A percentile compares a stretch with the other conserved stretches of the same genome.
phyloP scores from a whole-genome alignment of 306 rosid genomes.

The Castanea mollissima region DNA sequence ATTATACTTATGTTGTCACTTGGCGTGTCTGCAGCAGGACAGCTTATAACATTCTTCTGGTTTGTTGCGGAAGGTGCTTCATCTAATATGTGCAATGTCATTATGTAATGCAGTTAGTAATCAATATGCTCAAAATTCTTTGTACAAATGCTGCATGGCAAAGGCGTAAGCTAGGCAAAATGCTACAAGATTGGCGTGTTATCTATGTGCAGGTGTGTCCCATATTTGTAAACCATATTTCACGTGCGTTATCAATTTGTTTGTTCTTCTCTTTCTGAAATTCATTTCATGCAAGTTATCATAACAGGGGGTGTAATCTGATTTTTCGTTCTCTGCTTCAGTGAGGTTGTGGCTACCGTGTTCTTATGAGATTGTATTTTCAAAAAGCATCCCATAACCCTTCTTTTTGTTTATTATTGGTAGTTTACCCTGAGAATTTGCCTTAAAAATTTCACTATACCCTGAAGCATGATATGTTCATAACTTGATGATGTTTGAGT shows the following conservation, averaged over 20 bases:
- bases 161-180: conserved; percentile 97
- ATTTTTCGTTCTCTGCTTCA: not conserved
- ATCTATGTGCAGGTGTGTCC: conserved; percentile 72
- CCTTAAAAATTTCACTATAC: not conserved
- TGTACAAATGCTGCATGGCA: conserved; percentile 98
- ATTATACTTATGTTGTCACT: not conserved
- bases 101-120: conserved; percentile 63
- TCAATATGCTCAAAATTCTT: conserved; percentile 72
- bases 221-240: conserved; percentile 12
- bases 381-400: not conserved
- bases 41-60: not conserved
- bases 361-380: not conserved
- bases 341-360: not conserved
- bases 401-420: not conserved
- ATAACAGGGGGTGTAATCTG: not conserved
- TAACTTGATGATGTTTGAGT: not conserved
- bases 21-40: conserved; percentile 6
- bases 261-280: too few relatives aligned
- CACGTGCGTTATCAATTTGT: not conserved
- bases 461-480: not conserved
- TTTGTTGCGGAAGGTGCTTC: conserved; percentile 14
- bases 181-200: conserved; percentile 95
- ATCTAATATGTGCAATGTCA: conserved; percentile 26
- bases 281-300: not conserved
- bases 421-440: not conserved